Base-by-base conservation (phyloP, 352 stramenopile genomes). In the Globisporangium alternatum region DNA sequence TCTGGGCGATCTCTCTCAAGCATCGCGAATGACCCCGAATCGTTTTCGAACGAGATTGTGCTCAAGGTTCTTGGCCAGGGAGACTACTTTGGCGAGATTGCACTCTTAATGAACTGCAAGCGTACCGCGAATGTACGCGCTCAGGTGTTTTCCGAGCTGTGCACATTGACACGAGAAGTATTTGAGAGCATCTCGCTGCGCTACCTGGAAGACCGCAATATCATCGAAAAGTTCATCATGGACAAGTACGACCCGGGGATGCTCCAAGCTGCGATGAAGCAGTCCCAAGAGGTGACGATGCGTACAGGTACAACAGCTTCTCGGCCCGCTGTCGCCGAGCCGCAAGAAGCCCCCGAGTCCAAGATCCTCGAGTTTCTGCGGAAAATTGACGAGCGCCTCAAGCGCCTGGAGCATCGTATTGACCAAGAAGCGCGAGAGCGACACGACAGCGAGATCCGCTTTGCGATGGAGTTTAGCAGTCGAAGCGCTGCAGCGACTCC, bases 171-270 rank as follows among this genome's bases (percentile, higher is more conserved):
- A 1, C 76, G 85, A 7, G 82, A 91, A 28, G 74, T 89, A 3
- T 93, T 93, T 65, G 83, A 93, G 51, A 87, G 55, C 45, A 90
- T 93, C 25, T 91, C 82, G 15, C 63, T 81, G 39, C 81, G 84
- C 0, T 93, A 91, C 62, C 67, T 90, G 17, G 85, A 93, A 37
- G 85, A 93, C 41, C 81, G 85, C 17, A 84, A 67, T 35, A 87
- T 91, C 56, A 93, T 92, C 28, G 85, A 93, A 56, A 88, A 90
- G 61, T 90, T 92, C 62, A 93, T 93, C 66, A 91, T 91, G 73
- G 78, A 92, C 71, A 91, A 90, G 60, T 92, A 93, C 68, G 82
- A 93, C 43, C 81, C 83, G 1, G 62, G 68, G 0, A 91, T 93
- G 80, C 65, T 93, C 0, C 78, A 89, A 54, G 81, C 81, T 7